Conservation (phyloP, 2,329 filamentous ascomycete species). For the Exophiala viscosa region DNA sequence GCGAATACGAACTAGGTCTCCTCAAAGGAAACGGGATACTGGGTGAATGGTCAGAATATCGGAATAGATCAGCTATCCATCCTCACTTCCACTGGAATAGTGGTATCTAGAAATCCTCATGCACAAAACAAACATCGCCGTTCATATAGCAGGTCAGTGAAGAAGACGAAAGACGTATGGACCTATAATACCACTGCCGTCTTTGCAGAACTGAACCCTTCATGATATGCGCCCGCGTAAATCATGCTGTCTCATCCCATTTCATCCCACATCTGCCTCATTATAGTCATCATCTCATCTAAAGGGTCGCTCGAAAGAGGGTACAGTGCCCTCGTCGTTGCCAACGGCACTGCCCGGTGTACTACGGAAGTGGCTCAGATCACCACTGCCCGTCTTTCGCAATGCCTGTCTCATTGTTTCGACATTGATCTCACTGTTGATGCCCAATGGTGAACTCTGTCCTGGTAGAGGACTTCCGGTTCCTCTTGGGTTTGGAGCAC, state of each 20-base stretch:
- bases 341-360: constrained; percentile 32
- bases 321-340: constrained; percentile 31
- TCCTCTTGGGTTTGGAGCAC: constrained; percentile 45
- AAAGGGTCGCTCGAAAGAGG: constrained; percentile 18
- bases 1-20: too few species aligned
- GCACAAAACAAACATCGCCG: constrained; percentile 1
- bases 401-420: constrained; percentile 93
- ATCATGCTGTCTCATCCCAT: constrained; percentile 14
- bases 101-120: constrained; percentile 13
- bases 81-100: constrained; percentile 5
- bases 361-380: constrained; percentile 54
- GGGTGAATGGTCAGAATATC: background rate
- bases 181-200: background rate
- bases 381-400: constrained; percentile 77
- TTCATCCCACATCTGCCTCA: background rate
- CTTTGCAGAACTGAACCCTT: background rate
- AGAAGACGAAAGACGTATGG: background rate
- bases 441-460: constrained; percentile 50
- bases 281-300: constrained; percentile 14
- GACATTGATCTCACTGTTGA: constrained; percentile 71
- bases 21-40: background rate
- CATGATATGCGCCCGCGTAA: constrained; percentile 24
- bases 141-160: background rate
- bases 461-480: constrained; percentile 60
- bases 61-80: constrained; percentile 3